Conservation (phyloP, 495 filamentous ascomycete species). For the Penicillium manginii region DNA sequence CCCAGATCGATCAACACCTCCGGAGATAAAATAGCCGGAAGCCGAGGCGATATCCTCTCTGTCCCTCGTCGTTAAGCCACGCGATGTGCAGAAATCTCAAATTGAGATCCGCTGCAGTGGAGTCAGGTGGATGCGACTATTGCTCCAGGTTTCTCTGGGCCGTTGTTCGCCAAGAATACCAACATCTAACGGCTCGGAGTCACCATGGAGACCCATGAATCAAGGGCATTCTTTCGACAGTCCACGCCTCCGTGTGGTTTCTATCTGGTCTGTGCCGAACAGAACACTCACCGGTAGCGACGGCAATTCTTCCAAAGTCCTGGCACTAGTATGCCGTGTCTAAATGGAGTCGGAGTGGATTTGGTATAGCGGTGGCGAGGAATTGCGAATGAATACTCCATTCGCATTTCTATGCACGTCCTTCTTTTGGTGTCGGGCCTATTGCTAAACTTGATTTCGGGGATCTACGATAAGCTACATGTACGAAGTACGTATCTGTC, state of each 20-base stretch:
- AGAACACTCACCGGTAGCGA: background rate
- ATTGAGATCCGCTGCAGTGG: slow-evolving; percentile 30
- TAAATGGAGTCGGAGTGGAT: slow-evolving; percentile 3
- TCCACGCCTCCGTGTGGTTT: background rate
- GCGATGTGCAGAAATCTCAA: slow-evolving; percentile 17
- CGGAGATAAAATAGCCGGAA: slow-evolving; percentile 17
- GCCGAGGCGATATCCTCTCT: slow-evolving; percentile 12
- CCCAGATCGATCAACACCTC: slow-evolving; percentile 7
- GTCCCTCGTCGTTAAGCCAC: slow-evolving; percentile 10
- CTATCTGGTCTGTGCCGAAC: slow-evolving; percentile 5
- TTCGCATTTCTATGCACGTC: background rate
- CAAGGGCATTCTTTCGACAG: background rate
- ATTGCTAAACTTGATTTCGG: slow-evolving; percentile 4
- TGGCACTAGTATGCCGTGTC: slow-evolving; percentile 2
- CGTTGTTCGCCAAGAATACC: slow-evolving; percentile 19
- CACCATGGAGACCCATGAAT: background rate
- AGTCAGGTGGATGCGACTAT: slow-evolving; percentile 26
- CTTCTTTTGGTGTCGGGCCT: background rate
- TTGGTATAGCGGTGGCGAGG: slow-evolving; percentile 3
- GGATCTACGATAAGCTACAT: background rate
- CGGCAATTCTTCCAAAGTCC: background rate
- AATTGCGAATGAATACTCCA: background rate
- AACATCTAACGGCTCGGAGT: background rate
- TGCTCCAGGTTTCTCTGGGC: slow-evolving; percentile 23
- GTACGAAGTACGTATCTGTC: background rate